Percentiles rank a stretch among this genome's conserved stretches.
Conservation (phyloP, 192 early-diverging fungal species). For the Backusella parvicylindrica region DNA sequence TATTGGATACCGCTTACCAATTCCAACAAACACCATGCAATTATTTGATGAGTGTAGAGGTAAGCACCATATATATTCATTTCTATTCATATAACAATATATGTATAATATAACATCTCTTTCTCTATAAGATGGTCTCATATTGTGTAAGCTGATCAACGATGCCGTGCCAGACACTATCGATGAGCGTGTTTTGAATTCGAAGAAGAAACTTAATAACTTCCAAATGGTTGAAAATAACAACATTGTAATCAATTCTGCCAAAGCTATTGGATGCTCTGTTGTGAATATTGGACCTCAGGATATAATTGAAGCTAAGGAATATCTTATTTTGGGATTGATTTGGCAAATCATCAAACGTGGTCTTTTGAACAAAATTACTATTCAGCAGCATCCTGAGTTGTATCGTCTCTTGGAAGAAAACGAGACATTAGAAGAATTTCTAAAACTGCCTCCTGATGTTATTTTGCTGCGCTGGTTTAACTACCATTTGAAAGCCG, state of each 20-base stretch:
- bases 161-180: conserved; percentile 95
- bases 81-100: background rate
- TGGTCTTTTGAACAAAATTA: conserved; percentile 93
- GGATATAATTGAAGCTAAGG: conserved; percentile 95
- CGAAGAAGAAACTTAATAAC: conserved; percentile 80
- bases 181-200: conserved; percentile 97
- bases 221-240: conserved; percentile 99
- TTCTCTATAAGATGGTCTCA: conserved; percentile 66
- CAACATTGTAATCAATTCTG: conserved; percentile 97
- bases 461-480: conserved; percentile 98
- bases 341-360: conserved; percentile 99
- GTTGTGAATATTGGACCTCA: conserved; percentile 98
- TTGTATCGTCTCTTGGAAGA: conserved; percentile 92
- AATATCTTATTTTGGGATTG: conserved; percentile 95
- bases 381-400: conserved; percentile 98
- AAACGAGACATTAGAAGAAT: conserved; percentile 91
- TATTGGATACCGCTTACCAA: conserved; percentile 84
- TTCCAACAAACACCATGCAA: conserved; percentile 92
- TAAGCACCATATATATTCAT: conserved; percentile 18
- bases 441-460: conserved; percentile 91
- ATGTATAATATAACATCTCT: background rate
- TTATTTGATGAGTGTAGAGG: conserved; percentile 93
- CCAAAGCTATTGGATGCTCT: conserved; percentile 98
- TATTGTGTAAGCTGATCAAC: conserved; percentile 98
- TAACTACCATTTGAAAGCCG: conserved; percentile 97